phyloP scores from a whole-genome alignment of 257 asterid genomes.

The Nicotiana paniculata region DNA sequence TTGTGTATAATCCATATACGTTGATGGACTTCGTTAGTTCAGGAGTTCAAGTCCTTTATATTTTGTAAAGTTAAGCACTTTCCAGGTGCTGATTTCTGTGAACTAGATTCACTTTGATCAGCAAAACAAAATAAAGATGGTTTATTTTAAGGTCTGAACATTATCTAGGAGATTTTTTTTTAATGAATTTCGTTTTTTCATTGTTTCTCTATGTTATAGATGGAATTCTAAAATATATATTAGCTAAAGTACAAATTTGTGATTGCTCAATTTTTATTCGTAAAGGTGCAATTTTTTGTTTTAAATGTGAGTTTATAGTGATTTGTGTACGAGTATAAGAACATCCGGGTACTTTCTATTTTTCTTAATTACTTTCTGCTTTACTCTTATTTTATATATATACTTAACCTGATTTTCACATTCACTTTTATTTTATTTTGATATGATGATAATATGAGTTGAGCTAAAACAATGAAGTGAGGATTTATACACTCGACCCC shows the following conservation, averaged over 20 bases:
- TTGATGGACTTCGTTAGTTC: neutral
- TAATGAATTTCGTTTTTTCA: neutral
- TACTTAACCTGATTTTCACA: too few relatives aligned
- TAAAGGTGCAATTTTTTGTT: too few relatives aligned
- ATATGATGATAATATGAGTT: too few relatives aligned
- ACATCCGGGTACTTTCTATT: too few relatives aligned
- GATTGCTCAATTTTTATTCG: too few relatives aligned
- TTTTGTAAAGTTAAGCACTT: neutral
- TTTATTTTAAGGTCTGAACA: neutral
- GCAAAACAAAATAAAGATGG: neutral
- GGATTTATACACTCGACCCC: too few relatives aligned
- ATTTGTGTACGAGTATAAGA: too few relatives aligned
- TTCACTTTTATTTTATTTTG: too few relatives aligned
- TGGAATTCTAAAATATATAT: neutral
- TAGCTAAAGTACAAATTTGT: neutral
- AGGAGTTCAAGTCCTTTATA: neutral
- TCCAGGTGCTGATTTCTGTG: neutral
- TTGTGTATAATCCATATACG: neutral
- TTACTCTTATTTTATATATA: too few relatives aligned
- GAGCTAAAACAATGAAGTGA: too few relatives aligned
- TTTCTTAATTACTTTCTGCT: too few relatives aligned
- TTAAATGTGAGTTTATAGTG: too few relatives aligned
- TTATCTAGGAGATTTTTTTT: neutral
- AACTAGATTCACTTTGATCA: neutral
- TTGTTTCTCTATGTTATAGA: neutral